A percentile compares a stretch with the other conserved stretches of the same genome.
phyloP scores from a whole-genome alignment of 1,284 basidiomycete species.

The Stereum hirsutum region DNA sequence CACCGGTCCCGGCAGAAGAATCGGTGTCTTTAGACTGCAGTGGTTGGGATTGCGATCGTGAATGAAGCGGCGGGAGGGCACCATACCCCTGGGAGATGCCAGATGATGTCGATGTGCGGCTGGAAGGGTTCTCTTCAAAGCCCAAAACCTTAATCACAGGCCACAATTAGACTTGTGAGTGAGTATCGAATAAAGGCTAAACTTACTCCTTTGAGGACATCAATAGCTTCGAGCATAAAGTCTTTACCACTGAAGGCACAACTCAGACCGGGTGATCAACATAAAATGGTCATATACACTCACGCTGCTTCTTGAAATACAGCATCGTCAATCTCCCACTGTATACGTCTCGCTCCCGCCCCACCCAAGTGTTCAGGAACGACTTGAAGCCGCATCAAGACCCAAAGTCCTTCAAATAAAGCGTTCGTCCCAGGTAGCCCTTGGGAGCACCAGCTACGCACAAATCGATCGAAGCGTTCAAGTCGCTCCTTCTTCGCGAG shows the following conservation, averaged over 20 bases:
- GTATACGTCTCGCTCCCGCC: slow-evolving; percentile 52
- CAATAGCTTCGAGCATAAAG: slow-evolving; percentile 76
- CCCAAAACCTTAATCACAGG: slow-evolving; percentile 26
- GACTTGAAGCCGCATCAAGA: slow-evolving; percentile 62
- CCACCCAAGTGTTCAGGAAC: slow-evolving; percentile 66
- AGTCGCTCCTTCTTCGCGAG: slow-evolving; percentile 66
- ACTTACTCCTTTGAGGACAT: slow-evolving; percentile 73
- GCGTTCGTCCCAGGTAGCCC: slow-evolving; percentile 76
- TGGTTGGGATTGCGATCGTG: slow-evolving; percentile 48
- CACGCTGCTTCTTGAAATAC: slow-evolving; percentile 80
- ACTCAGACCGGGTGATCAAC: slow-evolving; percentile 11
- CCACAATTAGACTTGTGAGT: too few species aligned
- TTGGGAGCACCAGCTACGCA: slow-evolving; percentile 68
- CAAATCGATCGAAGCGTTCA: slow-evolving; percentile 60
- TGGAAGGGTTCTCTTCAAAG: slow-evolving; percentile 54
- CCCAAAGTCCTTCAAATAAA: slow-evolving; percentile 73
- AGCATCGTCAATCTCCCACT: slow-evolving; percentile 79
- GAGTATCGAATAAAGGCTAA: too few species aligned
- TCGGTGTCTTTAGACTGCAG: slow-evolving; percentile 27
- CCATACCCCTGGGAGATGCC: slow-evolving; percentile 22
- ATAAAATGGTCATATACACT: slow-evolving; percentile 22
- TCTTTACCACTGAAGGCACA: slow-evolving; percentile 56
- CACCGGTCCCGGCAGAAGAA: slow-evolving; percentile 25
- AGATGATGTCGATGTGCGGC: slow-evolving; percentile 26
- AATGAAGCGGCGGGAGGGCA: slow-evolving; percentile 31